Evolutionary conservation across 2,329 filamentous ascomycete genomes (phyloP), one percentile per base, ranked within the genome.

Genomic region (Colletotrichum liaoningense): DNA sequence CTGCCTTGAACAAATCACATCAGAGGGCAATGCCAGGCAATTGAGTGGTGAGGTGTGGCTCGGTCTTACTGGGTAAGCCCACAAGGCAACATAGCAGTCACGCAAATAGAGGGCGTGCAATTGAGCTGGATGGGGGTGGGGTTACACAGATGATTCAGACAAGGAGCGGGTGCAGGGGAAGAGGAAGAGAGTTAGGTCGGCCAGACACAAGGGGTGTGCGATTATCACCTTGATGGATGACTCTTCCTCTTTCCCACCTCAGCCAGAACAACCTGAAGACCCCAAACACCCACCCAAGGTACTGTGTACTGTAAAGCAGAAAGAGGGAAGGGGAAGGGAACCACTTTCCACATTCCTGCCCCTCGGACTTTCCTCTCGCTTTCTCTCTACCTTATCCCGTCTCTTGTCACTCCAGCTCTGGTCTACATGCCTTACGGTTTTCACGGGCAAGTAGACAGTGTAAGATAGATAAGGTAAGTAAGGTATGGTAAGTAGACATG

Each of bases 331-430:
- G 42, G 7, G n/a, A 49, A 26, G 19, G 26, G 65, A 38, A 33
- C 69, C 69, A 72, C 69, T 69, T 59, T 72, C 69, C 33, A 72
- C 69, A 64, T 67, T 60, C 35, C 63, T 24, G 42, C 49, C 52
- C 42, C 63, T 52, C 63, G 35, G 63, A 65, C 63, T 65, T 33
- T 63, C 19, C 28, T 54, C 60, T 33, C n/a, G 16, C 12, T 24
- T 35, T 22, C 59, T 49, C 60, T 30, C n/a, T 30, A 28, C 26
- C 5, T 28, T 6, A 22, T 49, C 14, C 42, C 12, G 24, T 30
- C 28, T 42, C 57, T 54, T 63, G 42, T 55, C 42, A 38, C 22
- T 64, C 38, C 38, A 42, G 14, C 12, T 16, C 46, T 33, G 46
- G 46, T 38, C 46, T 19, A 49, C 30, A 33, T 33, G 30, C 38